These are phyloP conservation scores for Talaromyces sp. DNA, from an alignment of 2,329 filamentous ascomycete genomes.

Conservation along the genomic window DNA sequence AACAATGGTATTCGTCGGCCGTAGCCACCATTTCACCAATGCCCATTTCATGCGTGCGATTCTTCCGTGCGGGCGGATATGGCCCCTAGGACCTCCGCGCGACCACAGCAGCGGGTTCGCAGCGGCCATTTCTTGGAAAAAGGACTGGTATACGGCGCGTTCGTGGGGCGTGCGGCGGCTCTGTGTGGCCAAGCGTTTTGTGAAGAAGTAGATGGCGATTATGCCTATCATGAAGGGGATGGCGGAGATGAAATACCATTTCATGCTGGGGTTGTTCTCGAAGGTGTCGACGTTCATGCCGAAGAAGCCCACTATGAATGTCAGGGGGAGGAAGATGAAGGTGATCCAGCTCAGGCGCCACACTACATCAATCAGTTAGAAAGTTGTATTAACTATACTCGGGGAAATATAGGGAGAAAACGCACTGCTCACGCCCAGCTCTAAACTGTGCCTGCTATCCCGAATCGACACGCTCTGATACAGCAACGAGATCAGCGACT, in stretches of 20 bases:
- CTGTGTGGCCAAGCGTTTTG: conserved; percentile 42
- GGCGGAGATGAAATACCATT: conserved; percentile 48
- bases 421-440: conserved; percentile 48
- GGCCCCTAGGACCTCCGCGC: conserved; percentile 39
- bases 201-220: conserved; percentile 43
- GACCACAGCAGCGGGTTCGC: conserved; percentile 47
- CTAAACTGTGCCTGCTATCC: conserved; percentile 47
- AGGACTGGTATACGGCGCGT: conserved; percentile 47
- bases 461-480: conserved; percentile 52
- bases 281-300: conserved; percentile 47
- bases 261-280: conserved; percentile 37
- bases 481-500: conserved; percentile 47
- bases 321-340: conserved; percentile 42
- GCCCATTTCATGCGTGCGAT: conserved; percentile 44
- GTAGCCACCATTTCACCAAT: conserved; percentile 45
- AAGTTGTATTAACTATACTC: not conserved
- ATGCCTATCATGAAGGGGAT: conserved; percentile 45
- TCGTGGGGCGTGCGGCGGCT: conserved; percentile 40
- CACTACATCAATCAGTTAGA: conserved; percentile 13
- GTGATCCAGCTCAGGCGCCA: conserved; percentile 36
- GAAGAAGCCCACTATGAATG: conserved; percentile 46
- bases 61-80: conserved; percentile 35
- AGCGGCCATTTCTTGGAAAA: conserved; percentile 47
- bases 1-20: conserved; percentile 35
- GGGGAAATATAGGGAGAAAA: conserved; percentile 2